Evolutionary conservation across 208 protist species (phyloP).

Genomic region (Leishmania turanica): DNA sequence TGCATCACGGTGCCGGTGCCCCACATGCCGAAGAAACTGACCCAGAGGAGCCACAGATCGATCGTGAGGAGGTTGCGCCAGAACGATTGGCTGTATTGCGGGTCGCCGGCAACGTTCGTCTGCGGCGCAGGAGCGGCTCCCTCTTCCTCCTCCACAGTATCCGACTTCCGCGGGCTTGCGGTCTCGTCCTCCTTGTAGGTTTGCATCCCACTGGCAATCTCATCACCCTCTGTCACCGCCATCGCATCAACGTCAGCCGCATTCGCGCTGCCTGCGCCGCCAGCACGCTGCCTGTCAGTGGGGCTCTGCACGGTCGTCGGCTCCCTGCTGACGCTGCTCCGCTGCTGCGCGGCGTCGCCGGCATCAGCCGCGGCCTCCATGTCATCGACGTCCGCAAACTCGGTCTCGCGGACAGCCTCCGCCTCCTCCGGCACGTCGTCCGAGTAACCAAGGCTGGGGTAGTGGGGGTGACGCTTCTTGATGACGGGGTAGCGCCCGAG

Average conservation of each 20-base stretch:
- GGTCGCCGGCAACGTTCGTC: slow-evolving; percentile 35
- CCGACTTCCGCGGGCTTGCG: neutral
- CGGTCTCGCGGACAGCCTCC: neutral
- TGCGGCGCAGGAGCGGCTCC: neutral
- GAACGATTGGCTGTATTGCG: slow-evolving; percentile 69
- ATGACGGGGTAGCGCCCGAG: slow-evolving; percentile 61
- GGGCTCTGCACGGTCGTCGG: neutral
- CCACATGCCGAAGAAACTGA: slow-evolving; percentile 73
- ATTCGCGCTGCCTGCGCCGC: neutral
- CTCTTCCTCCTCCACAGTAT: slow-evolving; percentile 9
- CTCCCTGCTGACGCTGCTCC: neutral
- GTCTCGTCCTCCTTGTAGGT: neutral
- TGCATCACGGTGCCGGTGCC: slow-evolving; percentile 73
- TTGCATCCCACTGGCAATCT: neutral
- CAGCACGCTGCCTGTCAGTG: neutral
- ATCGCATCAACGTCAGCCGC: slow-evolving; percentile 15
- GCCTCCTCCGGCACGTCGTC: slow-evolving; percentile 17
- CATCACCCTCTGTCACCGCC: neutral
- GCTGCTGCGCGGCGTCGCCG: neutral
- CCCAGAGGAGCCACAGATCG: slow-evolving; percentile 75
- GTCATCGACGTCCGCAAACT: neutral
- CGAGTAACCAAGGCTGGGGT: slow-evolving; percentile 40
- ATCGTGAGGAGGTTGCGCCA: slow-evolving; percentile 66
- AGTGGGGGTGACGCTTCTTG: slow-evolving; percentile 40
- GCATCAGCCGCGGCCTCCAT: neutral